phyloP scores from a whole-genome alignment of 148 eudicot species.

The Rhododendron vialii region DNA sequence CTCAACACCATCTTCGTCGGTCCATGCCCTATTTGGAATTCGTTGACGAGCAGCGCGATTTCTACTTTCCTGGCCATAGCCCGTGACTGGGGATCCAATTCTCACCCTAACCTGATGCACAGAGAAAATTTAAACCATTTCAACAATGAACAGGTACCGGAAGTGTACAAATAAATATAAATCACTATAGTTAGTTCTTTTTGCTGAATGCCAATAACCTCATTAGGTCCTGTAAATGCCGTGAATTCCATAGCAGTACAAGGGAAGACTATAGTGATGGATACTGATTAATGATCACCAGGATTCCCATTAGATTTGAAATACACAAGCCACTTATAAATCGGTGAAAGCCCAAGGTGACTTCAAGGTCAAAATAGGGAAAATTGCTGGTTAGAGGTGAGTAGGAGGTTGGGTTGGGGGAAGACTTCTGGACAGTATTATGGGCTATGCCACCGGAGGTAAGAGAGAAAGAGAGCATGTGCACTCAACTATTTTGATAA shows the following conservation, averaged over 20 bases:
- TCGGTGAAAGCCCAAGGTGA: background rate
- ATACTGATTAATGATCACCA: background rate
- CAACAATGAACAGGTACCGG: background rate
- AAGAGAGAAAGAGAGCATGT: no score
- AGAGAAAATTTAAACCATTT: constrained; percentile 6
- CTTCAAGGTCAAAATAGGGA: background rate
- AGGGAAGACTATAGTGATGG: background rate
- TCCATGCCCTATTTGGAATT: constrained; percentile 67
- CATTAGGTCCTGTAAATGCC: background rate
- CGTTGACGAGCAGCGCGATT: constrained; percentile 92
- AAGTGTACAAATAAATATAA: background rate
- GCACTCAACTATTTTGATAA: no score
- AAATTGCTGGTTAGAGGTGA: background rate
- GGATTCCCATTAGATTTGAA: background rate
- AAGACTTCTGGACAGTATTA: background rate
- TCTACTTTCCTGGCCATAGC: constrained; percentile 87
- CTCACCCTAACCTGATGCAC: constrained; percentile 64
- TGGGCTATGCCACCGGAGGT: background rate
- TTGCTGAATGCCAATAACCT: background rate
- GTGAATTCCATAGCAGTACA: background rate
- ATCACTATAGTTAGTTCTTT: background rate
- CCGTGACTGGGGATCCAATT: constrained; percentile 82
- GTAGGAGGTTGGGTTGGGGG: background rate
- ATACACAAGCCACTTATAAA: background rate
- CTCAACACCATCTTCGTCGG: constrained; percentile 82